A percentile compares a stretch with the other conserved stretches of the same genome.
These are phyloP conservation scores for Lactifluus pinguis DNA, from an alignment of 768 basidiomycete species.

Conservation along the genomic window DNA sequence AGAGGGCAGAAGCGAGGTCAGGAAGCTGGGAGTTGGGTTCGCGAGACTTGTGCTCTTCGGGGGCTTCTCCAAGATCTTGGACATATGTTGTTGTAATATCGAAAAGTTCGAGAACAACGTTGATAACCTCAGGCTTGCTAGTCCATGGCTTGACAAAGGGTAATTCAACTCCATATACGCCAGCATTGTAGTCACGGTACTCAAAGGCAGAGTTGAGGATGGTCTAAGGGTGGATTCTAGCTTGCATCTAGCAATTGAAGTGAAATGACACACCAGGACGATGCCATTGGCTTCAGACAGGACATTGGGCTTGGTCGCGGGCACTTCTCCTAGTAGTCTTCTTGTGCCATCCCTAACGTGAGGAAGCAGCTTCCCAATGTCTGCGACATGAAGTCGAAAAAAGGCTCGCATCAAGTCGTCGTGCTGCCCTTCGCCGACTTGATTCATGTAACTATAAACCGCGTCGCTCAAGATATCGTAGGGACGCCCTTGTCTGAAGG, in stretches of 20 bases:
- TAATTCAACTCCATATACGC: conserved; percentile 68
- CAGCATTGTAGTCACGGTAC: conserved; percentile 62
- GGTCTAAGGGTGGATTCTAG: conserved; percentile 35
- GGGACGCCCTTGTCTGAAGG: conserved; percentile 41
- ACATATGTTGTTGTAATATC: conserved; percentile 46
- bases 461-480: conserved; percentile 62
- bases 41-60: conserved; percentile 20
- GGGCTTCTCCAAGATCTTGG: conserved; percentile 31
- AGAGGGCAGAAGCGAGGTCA: conserved; percentile 52
- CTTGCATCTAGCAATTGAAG: background rate
- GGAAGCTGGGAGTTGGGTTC: conserved; percentile 51
- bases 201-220: conserved; percentile 64
- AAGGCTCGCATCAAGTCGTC: conserved; percentile 80
- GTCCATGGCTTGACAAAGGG: conserved; percentile 81
- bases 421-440: conserved; percentile 42
- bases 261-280: conserved; percentile 44
- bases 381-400: conserved; percentile 60
- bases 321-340: conserved; percentile 35
- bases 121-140: conserved; percentile 56
- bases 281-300: conserved; percentile 63
- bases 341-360: conserved; percentile 45
- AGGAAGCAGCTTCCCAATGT: conserved; percentile 61
- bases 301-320: conserved; percentile 34
- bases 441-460: conserved; percentile 59
- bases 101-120: conserved; percentile 64